These are phyloP conservation scores for Epicoccum nigrum DNA, from an alignment of 2,329 filamentous ascomycete species.

Conservation along the genomic window DNA sequence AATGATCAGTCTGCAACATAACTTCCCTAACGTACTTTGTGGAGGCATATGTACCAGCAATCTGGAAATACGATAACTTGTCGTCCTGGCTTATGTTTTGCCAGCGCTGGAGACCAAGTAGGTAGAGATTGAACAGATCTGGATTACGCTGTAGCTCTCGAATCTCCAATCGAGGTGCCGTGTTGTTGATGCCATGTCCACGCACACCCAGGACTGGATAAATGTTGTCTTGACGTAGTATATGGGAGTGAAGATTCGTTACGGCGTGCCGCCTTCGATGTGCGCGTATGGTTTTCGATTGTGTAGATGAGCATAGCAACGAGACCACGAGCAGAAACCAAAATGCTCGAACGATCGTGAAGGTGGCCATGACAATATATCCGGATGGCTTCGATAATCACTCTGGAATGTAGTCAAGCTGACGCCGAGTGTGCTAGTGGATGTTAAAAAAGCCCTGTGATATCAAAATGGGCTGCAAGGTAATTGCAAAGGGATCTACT, in stretches of 20 bases:
- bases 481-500: constrained; percentile 3
- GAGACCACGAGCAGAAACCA: constrained; percentile 5
- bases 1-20: neutral
- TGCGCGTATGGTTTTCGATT: constrained; percentile 2
- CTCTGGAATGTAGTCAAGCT: neutral
- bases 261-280: constrained; percentile 8
- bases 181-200: constrained; percentile 25
- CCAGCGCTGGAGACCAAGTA: constrained; percentile 74
- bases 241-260: neutral
- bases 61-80: constrained; percentile 75
- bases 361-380: neutral
- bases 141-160: constrained; percentile 65
- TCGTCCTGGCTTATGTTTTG: constrained; percentile 68
- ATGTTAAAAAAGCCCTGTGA: constrained; percentile 6
- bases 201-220: constrained; percentile 32
- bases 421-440: neutral
- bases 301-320: neutral
- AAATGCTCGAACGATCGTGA: neutral
- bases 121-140: constrained; percentile 75
- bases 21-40: no score
- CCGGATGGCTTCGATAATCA: neutral
- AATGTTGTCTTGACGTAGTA: constrained; percentile 7
- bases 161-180: constrained; percentile 67
- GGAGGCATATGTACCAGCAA: constrained; percentile 63
- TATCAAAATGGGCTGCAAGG: constrained; percentile 4